Percentiles rank a stretch among this genome's conserved stretches.
Evolutionary conservation across 2,329 filamentous ascomycete species (phyloP).

Genomic region (Phyllosticta capitalensis): DNA sequence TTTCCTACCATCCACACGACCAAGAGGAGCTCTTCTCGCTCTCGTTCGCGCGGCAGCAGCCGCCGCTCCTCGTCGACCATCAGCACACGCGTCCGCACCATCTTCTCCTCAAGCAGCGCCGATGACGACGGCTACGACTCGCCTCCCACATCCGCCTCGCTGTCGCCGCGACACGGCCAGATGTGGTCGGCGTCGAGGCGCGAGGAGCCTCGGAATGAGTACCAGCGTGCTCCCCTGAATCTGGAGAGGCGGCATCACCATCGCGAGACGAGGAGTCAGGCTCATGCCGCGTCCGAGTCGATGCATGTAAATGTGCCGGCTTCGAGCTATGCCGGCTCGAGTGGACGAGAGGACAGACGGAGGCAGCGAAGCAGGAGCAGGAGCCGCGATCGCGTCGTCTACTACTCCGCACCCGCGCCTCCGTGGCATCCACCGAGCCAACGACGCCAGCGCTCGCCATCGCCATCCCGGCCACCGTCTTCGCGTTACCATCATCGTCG

Average conservation of each 20-base stretch:
- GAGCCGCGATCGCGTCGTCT: neutral
- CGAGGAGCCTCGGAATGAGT: no score
- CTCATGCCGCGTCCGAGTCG: no score
- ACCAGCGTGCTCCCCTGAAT: no score
- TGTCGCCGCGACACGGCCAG: neutral
- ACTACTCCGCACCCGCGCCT: neutral
- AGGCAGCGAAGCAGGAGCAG: neutral
- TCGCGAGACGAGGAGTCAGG: no score
- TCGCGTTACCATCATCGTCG: neutral
- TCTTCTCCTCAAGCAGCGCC: neutral
- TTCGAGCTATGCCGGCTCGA: no score
- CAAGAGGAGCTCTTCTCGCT: neutral
- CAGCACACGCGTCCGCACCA: neutral
- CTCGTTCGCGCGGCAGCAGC: neutral
- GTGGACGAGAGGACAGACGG: no score
- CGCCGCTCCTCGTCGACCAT: neutral
- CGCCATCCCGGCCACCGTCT: no score
- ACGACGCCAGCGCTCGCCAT: neutral
- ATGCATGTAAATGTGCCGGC: no score
- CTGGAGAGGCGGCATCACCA: no score
- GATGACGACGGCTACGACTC: neutral
- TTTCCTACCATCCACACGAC: neutral
- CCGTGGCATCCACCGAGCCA: neutral
- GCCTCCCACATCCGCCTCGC: neutral
- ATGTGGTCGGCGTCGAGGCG: no score